Evolutionary conservation across 306 rosid species (phyloP), one percentile per base, ranked within the genome.

Genomic region (Cucurbita moschata): DNA sequence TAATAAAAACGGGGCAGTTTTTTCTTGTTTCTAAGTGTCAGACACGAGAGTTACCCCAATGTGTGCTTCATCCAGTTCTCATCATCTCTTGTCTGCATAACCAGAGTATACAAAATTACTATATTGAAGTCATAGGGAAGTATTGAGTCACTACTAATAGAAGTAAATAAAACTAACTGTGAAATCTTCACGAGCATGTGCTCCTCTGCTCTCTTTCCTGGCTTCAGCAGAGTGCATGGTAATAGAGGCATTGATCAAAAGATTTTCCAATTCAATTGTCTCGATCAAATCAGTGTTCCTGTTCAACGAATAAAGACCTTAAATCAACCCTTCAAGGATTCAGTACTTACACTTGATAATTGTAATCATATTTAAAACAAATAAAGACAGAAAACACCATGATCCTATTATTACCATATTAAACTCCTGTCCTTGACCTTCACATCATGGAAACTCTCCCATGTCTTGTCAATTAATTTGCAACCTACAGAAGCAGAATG

Each of bases 201-300:
- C 97, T 66, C 97, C 97, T 83, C 97, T 82, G 76, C 97, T 89
- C 79, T 91, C 97, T 86, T 91, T 87, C 90, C 97, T 86, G 72
- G 96, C 97, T 85, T 91, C 97, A 74, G 97, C 97, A 53, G 97
- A 91, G 81, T 86, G 88, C 96, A 91, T 89, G 71, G 97, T 91
- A 85, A 91, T 65, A 75, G 85, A 83, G 51, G 97, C 96, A 87
- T 89, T 91, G 83, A 91, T 89, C 85, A 91, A 81, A 70, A 91
- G 96, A 77, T 91, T 91, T 86, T 91, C 97, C 84, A 91, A 69
- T 79, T 91, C 97, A 53, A 91, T 82, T 10, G 96, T 91, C 85
- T 91, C 97, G 14, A 87, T 82, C 86, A 89, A 80, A 85, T 91
- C 97, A 38, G 96, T 73, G 85, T 91, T 91, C 97, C 96, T 91